These are phyloP conservation scores for Sporopachydermia cereana DNA, from an alignment of 1,139 yeast genomes.

Conservation along the genomic window DNA sequence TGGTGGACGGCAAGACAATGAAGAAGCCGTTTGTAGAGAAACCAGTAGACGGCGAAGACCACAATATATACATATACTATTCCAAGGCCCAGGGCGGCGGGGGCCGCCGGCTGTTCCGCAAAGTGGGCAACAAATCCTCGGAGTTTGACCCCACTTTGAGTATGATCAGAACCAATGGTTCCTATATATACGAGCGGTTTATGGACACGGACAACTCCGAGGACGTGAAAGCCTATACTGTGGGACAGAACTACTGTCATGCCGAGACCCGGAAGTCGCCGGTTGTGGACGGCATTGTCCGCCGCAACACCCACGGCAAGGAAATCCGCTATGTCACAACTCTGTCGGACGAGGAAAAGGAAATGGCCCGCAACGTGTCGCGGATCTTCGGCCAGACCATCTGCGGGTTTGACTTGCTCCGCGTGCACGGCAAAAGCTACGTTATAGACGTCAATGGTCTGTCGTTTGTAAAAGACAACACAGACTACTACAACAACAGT, in stretches of 20 bases:
- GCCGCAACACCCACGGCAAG: slow-evolving; percentile 95
- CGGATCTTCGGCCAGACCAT: slow-evolving; percentile 83
- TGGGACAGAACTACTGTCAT: slow-evolving; percentile 82
- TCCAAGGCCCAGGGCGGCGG: slow-evolving; percentile 91
- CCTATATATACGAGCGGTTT: slow-evolving; percentile 84
- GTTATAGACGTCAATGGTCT: slow-evolving; percentile 98
- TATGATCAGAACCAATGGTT: slow-evolving; percentile 77
- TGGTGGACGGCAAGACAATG: slow-evolving; percentile 60
- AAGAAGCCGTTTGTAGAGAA: slow-evolving; percentile 93
- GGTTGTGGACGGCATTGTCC: slow-evolving; percentile 95
- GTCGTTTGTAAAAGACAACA: slow-evolving; percentile 91
- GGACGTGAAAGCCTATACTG: slow-evolving; percentile 97
- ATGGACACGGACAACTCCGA: slow-evolving; percentile 98
- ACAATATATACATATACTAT: slow-evolving; percentile 88
- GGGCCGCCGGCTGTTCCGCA: slow-evolving; percentile 85
- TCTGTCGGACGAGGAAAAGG: slow-evolving; percentile 58
- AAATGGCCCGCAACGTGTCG: slow-evolving; percentile 71
- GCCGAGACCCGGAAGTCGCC: slow-evolving; percentile 98
- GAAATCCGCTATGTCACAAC: slow-evolving; percentile 87
- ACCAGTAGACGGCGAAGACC: slow-evolving; percentile 99
- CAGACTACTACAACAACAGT: slow-evolving; percentile 75
- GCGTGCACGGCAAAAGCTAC: slow-evolving; percentile 80
- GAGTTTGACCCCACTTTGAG: slow-evolving; percentile 81
- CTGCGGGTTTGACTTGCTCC: slow-evolving; percentile 89
- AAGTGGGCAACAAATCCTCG: slow-evolving; percentile 93